A percentile compares a stretch with the other conserved stretches of the same genome.
Conservation (phyloP, 352 stramenopile species). For the Phytophthora kernoviae region DNA sequence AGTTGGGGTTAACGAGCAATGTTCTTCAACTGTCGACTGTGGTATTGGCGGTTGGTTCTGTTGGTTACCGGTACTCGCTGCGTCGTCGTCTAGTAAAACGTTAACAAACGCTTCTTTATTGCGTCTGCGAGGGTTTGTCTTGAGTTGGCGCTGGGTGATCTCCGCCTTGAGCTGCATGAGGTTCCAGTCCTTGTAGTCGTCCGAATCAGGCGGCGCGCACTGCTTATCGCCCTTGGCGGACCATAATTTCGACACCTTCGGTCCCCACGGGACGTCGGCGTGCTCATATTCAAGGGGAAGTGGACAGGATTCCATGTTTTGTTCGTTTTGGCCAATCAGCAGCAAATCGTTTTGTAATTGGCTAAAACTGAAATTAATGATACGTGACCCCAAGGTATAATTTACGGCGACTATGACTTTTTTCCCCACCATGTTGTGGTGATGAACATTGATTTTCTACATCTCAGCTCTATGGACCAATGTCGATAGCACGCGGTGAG, state of each 20-base stretch:
- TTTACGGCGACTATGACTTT: too few species aligned
- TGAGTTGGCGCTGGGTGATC: constrained; percentile 56
- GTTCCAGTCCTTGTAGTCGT: constrained; percentile 61
- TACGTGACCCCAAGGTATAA: too few species aligned
- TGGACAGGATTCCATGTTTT: too few species aligned
- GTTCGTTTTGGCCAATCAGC: too few species aligned
- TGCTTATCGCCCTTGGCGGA: constrained; percentile 45
- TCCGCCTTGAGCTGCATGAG: constrained; percentile 58
- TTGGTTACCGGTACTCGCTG: constrained; percentile 1
- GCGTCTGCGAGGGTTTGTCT: constrained; percentile 44
- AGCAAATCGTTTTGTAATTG: too few species aligned
- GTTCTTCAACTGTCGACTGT: constrained; percentile 19
- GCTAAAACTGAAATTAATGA: too few species aligned
- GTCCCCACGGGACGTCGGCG: constrained; percentile 23
- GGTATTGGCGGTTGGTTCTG: constrained; percentile 7
- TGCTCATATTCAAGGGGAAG: constrained; percentile 22
- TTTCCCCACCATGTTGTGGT: too few species aligned
- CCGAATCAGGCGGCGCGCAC: constrained; percentile 48
- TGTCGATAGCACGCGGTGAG: too few species aligned
- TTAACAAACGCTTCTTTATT: constrained; percentile 55
- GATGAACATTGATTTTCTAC: too few species aligned
- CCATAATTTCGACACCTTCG: constrained; percentile 45
- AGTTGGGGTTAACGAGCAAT: neutral
- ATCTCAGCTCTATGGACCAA: too few species aligned
- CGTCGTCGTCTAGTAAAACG: constrained; percentile 41